phyloP scores from a whole-genome alignment of 2,329 filamentous ascomycete species.

The Cladosporium velox region DNA sequence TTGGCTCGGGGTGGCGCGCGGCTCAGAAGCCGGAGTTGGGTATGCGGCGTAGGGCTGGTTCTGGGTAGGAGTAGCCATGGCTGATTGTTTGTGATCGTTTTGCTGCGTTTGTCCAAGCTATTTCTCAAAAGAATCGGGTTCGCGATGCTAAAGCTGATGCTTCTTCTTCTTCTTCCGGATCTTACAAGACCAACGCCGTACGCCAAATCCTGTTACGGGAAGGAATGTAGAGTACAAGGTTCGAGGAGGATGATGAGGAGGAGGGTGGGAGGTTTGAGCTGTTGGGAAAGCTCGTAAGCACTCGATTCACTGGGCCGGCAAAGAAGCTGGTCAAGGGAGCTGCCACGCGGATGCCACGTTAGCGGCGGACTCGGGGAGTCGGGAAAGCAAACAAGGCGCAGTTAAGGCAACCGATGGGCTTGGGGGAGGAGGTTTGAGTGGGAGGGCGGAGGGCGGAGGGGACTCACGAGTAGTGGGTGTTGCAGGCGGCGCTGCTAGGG shows the following conservation, averaged over 20 bases:
- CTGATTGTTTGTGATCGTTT: constrained; percentile 18
- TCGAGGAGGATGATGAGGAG: not conserved
- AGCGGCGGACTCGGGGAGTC: constrained; percentile 17
- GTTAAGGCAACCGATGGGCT: not conserved
- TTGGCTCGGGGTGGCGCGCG: constrained; percentile 37
- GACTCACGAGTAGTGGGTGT: constrained; percentile 9
- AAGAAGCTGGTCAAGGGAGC: constrained; percentile 15
- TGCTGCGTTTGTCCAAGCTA: constrained; percentile 14
- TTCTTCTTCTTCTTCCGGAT: constrained; percentile 17
- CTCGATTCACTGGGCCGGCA: not conserved
- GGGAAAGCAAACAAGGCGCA: constrained; percentile 13
- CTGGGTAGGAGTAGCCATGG: constrained; percentile 36
- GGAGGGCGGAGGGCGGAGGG: not conserved
- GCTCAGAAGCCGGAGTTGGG: constrained; percentile 25
- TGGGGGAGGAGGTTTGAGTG: not conserved
- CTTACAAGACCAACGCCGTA: constrained; percentile 21
- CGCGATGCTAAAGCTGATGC: constrained; percentile 14
- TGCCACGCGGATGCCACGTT: constrained; percentile 17
- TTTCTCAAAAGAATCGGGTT: not conserved
- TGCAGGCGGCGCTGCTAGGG: constrained; percentile 12
- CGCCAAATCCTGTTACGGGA: constrained; percentile 15
- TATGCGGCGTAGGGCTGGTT: constrained; percentile 31
- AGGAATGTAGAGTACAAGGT: constrained; percentile 20
- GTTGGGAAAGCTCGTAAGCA: constrained; percentile 8
- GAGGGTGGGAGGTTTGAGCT: not conserved